Base-by-base conservation (phyloP, 75 land plant genomes). In the Sequoia sempervirens region DNA sequence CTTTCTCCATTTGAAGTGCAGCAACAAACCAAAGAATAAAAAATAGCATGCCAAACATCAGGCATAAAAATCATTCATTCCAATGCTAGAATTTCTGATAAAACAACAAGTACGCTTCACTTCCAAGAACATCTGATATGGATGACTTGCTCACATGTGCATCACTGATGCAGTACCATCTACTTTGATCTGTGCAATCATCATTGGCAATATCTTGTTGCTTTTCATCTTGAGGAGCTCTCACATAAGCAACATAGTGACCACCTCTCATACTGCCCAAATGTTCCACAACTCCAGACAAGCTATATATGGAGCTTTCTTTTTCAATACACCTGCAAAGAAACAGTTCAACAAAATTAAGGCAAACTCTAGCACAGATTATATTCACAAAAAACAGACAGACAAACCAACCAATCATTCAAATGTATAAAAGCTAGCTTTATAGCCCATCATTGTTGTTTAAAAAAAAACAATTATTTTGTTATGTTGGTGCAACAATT, bases 221-320 rank as follows among this genome's bases (percentile, higher is more conserved):
- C 43, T 47, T 89, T 12, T 85, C 81, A 53, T 12, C 28, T 50
- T 38, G 58, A 46, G 75, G 73, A 52, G 90, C 91, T 86, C 92
- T 92, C 2, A 97, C 93, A 86, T 93, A 97, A 79, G 99, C 99
- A 86, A 97, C 89, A 82, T 97, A 97, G 54, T 97, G 99, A 14
- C 99, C 99, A 13, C 92, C 92, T 79, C 90, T 90, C 97, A 97
- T 95, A 73, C 88, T 90, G 20, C 99, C 99, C 7, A 86, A 87
- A 84, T 97, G 99, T 89, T 97, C 99, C 85, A 97, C 97, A 28
- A 94, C 90, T 36, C 99, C 99, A 75, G 90, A 47, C 17, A 97
- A 84, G n/a, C 85, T 90, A 76, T 95, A 97, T 26, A 26, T n/a
- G 32, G 82, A 91, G 13, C 68, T 84, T 3, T 86, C 91, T 47